Evolutionary conservation across 768 basidiomycete genomes (phyloP).

Genomic region (Podaxis sp.): DNA sequence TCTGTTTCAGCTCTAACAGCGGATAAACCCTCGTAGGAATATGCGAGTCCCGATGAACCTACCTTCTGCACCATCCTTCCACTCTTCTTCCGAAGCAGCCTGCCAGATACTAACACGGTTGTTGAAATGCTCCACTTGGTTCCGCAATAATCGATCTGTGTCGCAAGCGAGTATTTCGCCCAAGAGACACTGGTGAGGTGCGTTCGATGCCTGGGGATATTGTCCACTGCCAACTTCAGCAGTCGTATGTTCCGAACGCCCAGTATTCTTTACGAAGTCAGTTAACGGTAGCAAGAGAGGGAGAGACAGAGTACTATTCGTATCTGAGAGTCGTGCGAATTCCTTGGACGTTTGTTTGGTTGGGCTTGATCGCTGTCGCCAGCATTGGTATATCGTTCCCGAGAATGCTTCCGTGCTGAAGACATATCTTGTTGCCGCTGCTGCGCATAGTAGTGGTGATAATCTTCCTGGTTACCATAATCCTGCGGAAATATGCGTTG

Average conservation of each 20-base stretch:
- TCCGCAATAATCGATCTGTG: neutral
- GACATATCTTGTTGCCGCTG: neutral
- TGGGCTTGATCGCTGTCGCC: neutral
- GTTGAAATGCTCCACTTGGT: constrained; percentile 6
- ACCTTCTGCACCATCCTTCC: constrained; percentile 12
- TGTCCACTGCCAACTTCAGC: neutral
- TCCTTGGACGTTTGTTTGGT: constrained; percentile 5
- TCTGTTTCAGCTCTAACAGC: constrained; percentile 1
- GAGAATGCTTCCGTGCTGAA: constrained; percentile 1
- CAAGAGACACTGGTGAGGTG: neutral
- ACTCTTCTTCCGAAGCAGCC: constrained; percentile 11
- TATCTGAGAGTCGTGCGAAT: neutral
- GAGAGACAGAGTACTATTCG: constrained; percentile 5
- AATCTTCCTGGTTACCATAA: neutral
- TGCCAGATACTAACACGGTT: constrained; percentile 11
- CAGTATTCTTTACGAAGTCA: neutral
- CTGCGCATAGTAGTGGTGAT: neutral
- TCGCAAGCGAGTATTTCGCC: neutral
- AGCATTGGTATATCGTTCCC: neutral
- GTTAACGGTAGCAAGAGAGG: neutral
- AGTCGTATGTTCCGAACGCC: neutral
- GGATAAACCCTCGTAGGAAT: neutral
- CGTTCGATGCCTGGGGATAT: neutral
- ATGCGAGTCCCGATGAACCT: neutral
- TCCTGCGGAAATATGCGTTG: constrained; percentile 9